These are phyloP conservation scores for Apiotrichum brassicae DNA, from an alignment of 1,284 basidiomycete genomes.

Conservation along the genomic window DNA sequence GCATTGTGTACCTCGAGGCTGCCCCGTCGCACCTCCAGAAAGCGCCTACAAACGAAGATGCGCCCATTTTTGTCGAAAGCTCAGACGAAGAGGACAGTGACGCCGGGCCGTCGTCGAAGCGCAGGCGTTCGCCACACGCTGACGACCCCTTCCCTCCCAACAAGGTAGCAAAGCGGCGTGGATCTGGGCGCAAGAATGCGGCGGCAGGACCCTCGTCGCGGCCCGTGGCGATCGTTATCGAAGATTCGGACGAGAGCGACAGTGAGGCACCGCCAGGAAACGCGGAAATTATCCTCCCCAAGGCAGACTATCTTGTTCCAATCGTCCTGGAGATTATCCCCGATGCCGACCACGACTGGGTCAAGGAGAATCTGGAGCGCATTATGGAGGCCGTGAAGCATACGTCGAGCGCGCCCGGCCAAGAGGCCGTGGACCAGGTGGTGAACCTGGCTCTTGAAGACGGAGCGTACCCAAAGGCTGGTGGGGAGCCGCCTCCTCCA, in stretches of 20 bases:
- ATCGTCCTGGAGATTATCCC: constrained; percentile 37
- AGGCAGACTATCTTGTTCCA: constrained; percentile 23
- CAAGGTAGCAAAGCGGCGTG: too few species aligned
- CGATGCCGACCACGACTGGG: constrained; percentile 30
- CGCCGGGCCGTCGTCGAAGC: too few species aligned
- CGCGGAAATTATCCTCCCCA: neutral
- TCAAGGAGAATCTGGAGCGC: constrained; percentile 4
- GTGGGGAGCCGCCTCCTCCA: neutral
- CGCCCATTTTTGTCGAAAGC: constrained; percentile 18
- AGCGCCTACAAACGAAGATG: constrained; percentile 5
- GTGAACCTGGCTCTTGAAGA: constrained; percentile 28
- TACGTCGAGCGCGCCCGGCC: constrained; percentile 10
- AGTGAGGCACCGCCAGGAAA: neutral
- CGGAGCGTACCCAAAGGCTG: constrained; percentile 26
- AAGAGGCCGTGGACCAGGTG: constrained; percentile 14
- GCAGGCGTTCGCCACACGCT: too few species aligned
- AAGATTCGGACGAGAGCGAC: neutral
- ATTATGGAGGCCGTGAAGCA: constrained; percentile 8
- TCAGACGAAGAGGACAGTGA: constrained; percentile 13
- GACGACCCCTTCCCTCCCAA: too few species aligned
- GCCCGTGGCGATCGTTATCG: neutral
- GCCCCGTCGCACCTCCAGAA: constrained; percentile 19
- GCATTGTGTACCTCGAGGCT: constrained; percentile 15
- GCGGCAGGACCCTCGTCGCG: neutral
- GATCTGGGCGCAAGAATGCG: neutral